Conservation (phyloP, 345 rosid species). For the Murraya koenigii region DNA sequence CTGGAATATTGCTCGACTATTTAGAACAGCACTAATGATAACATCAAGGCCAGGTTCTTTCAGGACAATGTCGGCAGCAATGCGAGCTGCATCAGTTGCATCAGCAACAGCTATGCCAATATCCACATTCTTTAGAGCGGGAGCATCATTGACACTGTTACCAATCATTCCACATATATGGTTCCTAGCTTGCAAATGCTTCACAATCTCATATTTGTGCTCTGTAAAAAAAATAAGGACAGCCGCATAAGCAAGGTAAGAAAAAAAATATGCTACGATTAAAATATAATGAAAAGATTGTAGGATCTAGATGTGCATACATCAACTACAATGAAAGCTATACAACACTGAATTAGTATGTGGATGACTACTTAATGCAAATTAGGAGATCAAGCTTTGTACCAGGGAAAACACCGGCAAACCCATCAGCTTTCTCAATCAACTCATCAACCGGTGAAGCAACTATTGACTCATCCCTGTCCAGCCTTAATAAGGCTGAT, state of each 20-base stretch:
- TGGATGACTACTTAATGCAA: background rate
- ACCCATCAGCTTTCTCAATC: slow-evolving; percentile 61
- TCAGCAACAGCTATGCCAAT: slow-evolving; percentile 74
- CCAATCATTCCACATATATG: slow-evolving; percentile 63
- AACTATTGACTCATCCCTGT: slow-evolving; percentile 55
- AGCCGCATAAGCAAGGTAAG: background rate
- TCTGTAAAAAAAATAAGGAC: slow-evolving; percentile 25
- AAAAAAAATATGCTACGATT: slow-evolving; percentile 2
- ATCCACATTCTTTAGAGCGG: slow-evolving; percentile 69
- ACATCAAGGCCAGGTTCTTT: slow-evolving; percentile 70
- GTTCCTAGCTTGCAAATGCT: slow-evolving; percentile 66
- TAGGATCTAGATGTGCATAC: background rate
- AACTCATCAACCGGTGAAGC: slow-evolving; percentile 59
- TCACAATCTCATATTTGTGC: slow-evolving; percentile 73
- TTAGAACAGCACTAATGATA: slow-evolving; percentile 62
- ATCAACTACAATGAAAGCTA: background rate
- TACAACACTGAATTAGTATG: background rate
- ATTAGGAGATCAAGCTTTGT: background rate
- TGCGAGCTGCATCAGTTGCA: slow-evolving; percentile 70
- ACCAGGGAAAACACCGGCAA: slow-evolving; percentile 76
- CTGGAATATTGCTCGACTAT: slow-evolving; percentile 60
- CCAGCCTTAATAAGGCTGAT: slow-evolving; percentile 55
- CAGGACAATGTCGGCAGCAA: slow-evolving; percentile 68
- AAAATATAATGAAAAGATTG: background rate
- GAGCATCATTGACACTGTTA: slow-evolving; percentile 66